Base-by-base conservation (phyloP, 2,329 filamentous ascomycete species). In the Aspergillus quadricinctus region DNA sequence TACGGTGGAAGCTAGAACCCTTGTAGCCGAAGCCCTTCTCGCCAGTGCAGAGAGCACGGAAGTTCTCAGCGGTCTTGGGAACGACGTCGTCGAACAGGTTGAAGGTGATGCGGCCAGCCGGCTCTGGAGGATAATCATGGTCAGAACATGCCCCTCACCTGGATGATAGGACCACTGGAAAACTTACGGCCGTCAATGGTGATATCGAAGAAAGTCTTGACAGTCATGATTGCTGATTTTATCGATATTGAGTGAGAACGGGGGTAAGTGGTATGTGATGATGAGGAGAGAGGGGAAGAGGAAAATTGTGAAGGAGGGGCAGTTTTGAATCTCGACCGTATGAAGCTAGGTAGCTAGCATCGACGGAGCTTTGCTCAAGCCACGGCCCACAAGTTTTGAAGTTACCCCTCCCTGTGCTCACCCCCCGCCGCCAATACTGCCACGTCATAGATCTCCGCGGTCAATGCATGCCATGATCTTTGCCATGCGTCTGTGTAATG, bases 61-160 rank as follows among this genome's bases (percentile, higher is more conserved):
- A 95, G 86, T 94, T 94, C 76, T 84, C 81, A 67, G 84, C 82
- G 56, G 93, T 97, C 86, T 89, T 94, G 77, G 93, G 93, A 74
- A 96, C 91, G 61, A 86, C 82, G 65, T 91, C 83, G 75, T 93
- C 84, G 83, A 81, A 96, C 75, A 97, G 90, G 69, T 87, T 86
- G 83, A 97, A 95, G 81, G 85, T 88, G 83, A 97, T 89, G 74
- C 88, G 88, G 71, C 88, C 91, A 52, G 68, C 69, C 79, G 94
- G 88, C 60, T 77, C 90, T 91, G 66, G 62, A 73, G 48, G 52
- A 21, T 21, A 11, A 43, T 43, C 10, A 43, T 9, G 0, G 4
- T 43, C 40, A 43, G n/a, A 43, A 19, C n/a, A 19, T 46, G 43
- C 23, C 21, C 43, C 43, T 23, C 14, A 7, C 4, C 10, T 21